Conservation (phyloP, 768 basidiomycete genomes). For the Lactifluus pinguis region DNA sequence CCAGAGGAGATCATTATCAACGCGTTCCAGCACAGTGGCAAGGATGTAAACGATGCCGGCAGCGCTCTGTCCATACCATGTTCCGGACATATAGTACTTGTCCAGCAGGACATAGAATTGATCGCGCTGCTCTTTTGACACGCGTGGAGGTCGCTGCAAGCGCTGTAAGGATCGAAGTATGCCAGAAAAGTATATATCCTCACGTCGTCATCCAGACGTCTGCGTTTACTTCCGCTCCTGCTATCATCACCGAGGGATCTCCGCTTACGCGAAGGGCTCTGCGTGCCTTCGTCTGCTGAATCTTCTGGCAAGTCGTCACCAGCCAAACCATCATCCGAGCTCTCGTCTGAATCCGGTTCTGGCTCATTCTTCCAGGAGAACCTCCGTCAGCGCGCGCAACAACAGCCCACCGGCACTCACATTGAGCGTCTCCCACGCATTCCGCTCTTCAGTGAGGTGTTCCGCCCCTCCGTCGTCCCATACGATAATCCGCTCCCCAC, state of each 20-base stretch:
- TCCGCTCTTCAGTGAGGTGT: slow-evolving; percentile 57
- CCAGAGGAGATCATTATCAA: slow-evolving; percentile 93
- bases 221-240: slow-evolving; percentile 24
- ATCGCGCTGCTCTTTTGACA: slow-evolving; percentile 64
- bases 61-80: slow-evolving; percentile 84
- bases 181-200: slow-evolving; percentile 11
- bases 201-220: slow-evolving; percentile 37
- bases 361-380: slow-evolving; percentile 57
- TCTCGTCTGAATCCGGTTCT: slow-evolving; percentile 57
- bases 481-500: slow-evolving; percentile 65
- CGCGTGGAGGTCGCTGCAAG: slow-evolving; percentile 40
- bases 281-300: slow-evolving; percentile 35
- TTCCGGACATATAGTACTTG: slow-evolving; percentile 79
- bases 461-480: slow-evolving; percentile 90
- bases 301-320: slow-evolving; percentile 34
- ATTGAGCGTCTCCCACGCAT: slow-evolving; percentile 78
- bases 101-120: slow-evolving; percentile 55
- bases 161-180: neutral
- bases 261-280: slow-evolving; percentile 45
- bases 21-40: slow-evolving; percentile 82
- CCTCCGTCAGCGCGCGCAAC: neutral
- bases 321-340: slow-evolving; percentile 38
- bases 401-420: slow-evolving; percentile 34
- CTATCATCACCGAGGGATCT: slow-evolving; percentile 23
- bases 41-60: slow-evolving; percentile 84